Conservation (phyloP, 164 flowering plant species). For the Umbilicus rupestris region DNA sequence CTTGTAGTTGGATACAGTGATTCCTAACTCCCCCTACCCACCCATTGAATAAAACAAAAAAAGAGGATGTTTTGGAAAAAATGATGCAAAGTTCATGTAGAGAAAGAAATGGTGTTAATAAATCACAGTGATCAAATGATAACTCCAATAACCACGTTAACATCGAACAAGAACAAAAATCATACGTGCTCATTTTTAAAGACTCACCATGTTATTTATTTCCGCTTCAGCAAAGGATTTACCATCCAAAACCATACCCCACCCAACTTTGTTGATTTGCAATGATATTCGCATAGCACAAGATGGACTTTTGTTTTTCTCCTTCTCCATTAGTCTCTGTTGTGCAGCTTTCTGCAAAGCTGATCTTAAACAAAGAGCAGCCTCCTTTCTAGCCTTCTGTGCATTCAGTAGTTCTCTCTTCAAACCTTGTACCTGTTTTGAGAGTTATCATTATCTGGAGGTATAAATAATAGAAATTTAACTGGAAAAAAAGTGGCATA, state of each 20-base stretch:
- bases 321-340: slow-evolving; percentile 86
- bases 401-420: slow-evolving; percentile 62
- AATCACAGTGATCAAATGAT: background rate
- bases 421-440: slow-evolving; percentile 64
- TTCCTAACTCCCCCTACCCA: no score
- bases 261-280: slow-evolving; percentile 86
- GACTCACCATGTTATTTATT: slow-evolving; percentile 91
- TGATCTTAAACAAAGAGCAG: slow-evolving; percentile 66
- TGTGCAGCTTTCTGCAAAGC: slow-evolving; percentile 96
- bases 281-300: slow-evolving; percentile 97
- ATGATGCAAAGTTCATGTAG: background rate
- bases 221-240: slow-evolving; percentile 99
- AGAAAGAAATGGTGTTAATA: background rate
- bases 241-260: slow-evolving; percentile 97
- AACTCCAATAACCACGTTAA: background rate
- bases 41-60: no score
- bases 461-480: background rate
- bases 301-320: slow-evolving; percentile 94
- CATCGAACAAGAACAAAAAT: background rate
- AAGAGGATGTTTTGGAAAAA: background rate
- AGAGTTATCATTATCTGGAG: background rate
- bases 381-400: slow-evolving; percentile 66
- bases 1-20: no score
- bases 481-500: background rate
- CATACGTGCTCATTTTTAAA: background rate